Conservation (phyloP, 495 filamentous ascomycete genomes). For the Bacidia rubella region DNA sequence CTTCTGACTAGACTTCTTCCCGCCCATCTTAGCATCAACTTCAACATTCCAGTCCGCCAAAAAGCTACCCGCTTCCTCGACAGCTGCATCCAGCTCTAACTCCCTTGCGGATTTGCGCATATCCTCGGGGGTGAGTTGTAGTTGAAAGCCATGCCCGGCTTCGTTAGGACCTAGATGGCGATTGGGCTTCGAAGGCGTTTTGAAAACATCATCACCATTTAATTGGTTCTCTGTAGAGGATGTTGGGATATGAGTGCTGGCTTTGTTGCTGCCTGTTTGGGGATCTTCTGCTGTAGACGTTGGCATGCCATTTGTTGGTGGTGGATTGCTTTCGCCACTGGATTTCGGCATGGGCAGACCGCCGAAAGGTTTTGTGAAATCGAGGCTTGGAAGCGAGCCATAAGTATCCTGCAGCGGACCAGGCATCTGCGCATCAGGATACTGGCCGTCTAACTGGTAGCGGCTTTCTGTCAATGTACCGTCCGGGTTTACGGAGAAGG, state of each 20-base stretch:
- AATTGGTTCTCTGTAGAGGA: background rate
- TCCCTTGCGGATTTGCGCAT: background rate
- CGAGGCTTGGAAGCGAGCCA: background rate
- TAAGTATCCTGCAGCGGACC: background rate
- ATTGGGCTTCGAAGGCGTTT: background rate
- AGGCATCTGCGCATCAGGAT: constrained; percentile 1
- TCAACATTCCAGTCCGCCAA: constrained; percentile 15
- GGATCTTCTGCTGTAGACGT: no score
- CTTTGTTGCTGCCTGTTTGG: no score
- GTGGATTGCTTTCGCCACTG: background rate
- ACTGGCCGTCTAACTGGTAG: constrained; percentile 16
- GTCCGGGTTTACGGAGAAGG: constrained; percentile 16
- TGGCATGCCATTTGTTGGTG: no score
- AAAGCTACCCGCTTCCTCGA: constrained; percentile 18
- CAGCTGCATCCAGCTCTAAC: constrained; percentile 13
- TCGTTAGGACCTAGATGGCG: background rate
- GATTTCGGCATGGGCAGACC: background rate
- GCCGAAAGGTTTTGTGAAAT: background rate
- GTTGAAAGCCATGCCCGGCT: background rate
- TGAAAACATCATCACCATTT: background rate
- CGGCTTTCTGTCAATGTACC: constrained; percentile 13
- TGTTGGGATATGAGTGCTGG: no score
- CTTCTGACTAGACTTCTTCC: background rate
- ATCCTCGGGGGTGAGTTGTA: background rate
- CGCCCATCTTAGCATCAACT: background rate